Evolutionary conservation across 2,329 filamentous ascomycete genomes (phyloP).

Genomic region (Diaporthe nobilis): DNA sequence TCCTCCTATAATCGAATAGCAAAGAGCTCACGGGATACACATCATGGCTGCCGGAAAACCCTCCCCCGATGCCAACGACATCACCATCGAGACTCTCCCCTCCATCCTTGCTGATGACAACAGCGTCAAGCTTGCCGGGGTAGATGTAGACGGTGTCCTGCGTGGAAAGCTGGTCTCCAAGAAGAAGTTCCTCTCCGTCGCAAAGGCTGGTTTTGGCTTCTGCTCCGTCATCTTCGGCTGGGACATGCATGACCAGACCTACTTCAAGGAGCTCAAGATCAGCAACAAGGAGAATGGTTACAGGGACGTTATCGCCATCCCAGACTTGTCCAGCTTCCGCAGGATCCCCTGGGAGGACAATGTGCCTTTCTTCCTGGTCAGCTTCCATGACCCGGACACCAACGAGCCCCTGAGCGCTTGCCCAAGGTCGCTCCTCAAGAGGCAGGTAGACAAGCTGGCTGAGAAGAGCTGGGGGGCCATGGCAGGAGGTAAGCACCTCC

Average conservation of each 20-base stretch:
- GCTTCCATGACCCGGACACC: conserved; percentile 87
- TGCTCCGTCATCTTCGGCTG: conserved; percentile 96
- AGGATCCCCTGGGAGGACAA: conserved; percentile 93
- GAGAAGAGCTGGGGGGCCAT: conserved; percentile 83
- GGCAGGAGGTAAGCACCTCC: conserved; percentile 81
- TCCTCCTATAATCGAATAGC: neutral
- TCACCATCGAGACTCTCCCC: conserved; percentile 77
- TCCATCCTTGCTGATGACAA: conserved; percentile 78
- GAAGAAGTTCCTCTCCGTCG: conserved; percentile 90
- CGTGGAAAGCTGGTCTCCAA: conserved; percentile 94
- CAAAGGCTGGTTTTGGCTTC: conserved; percentile 88
- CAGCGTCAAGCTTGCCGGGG: conserved; percentile 88
- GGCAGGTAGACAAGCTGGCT: conserved; percentile 76
- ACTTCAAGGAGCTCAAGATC: conserved; percentile 86
- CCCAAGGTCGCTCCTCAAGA: conserved; percentile 81
- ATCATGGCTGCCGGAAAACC: conserved; percentile 48
- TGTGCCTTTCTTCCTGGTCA: conserved; percentile 87
- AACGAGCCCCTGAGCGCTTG: conserved; percentile 80
- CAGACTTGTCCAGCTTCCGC: conserved; percentile 83
- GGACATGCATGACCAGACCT: conserved; percentile 97
- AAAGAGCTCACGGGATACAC: conserved; percentile 16
- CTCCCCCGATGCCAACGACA: conserved; percentile 35
- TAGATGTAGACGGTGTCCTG: conserved; percentile 89
- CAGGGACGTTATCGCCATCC: conserved; percentile 84
- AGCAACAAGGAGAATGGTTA: conserved; percentile 95